Evolutionary conservation across 148 eudicot species (phyloP), one percentile per base, ranked within the genome.

Genomic region (Cornus kousa): DNA sequence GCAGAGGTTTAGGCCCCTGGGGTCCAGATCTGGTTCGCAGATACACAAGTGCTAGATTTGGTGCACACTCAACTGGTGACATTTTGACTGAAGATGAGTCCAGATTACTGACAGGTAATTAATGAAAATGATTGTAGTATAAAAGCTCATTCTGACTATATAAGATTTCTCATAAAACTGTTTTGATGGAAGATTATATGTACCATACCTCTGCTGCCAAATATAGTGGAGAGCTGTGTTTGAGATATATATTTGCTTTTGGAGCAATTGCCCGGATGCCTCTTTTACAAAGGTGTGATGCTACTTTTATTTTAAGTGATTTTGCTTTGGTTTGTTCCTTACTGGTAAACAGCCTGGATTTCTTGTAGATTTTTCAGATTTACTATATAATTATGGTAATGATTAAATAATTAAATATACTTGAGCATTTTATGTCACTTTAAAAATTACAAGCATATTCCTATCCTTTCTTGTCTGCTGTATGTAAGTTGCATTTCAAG

Each of bases 1-100:
- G 87, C 86, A 93, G 99, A 87, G 98, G 99, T 71, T 81, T 93
- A 81, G 99, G 99, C 65, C 99, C 98, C 48, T 93, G 90, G 90
- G 98, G 98, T 79, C 99, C 99, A 40, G 78, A 88, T 84, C 72
- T 96, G 43, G 99, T 96, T 81, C 93, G 90, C 80, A 84, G 74
- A 70, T 96, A 96, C 77, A 96, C 99, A 46, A 87, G 88, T 80
- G 91, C 91, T 5, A 89, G 99, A 72, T 96, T 96, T 88, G 97
- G 95, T 59, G 75, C 90, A 12, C 85, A 93, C 85, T 89, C 94
- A 77, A 72, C 80, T 23, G 99, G 95, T 11, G 84, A 87, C 73
- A 70, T 80, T 69, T 82, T 96, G 86, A 89, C 72, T 19, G 91
- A 88, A 72, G 93, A 92, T 24, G 97, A 93, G 80, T 88, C 97